A percentile compares a stretch with the other conserved stretches of the same genome.
Evolutionary conservation across 139 green algal species (phyloP).

Genomic region (Trebouxia sp.): DNA sequence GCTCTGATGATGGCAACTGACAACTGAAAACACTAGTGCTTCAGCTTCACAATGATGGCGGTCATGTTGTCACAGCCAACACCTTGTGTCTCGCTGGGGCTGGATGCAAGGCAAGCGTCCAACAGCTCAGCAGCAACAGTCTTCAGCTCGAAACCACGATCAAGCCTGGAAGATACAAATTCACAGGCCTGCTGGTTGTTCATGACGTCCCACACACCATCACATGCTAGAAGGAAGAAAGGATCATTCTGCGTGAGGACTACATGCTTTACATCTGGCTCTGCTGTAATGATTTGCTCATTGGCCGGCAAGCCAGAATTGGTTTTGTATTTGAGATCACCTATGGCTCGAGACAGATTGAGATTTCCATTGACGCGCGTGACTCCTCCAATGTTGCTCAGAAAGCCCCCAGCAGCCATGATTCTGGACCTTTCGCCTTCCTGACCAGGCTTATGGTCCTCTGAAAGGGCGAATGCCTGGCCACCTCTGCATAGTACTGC

Average conservation of each 20-base stretch:
- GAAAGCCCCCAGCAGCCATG: slow-evolving; percentile 76
- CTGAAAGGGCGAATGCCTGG: slow-evolving; percentile 46
- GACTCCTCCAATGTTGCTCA: slow-evolving; percentile 48
- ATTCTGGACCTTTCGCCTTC: slow-evolving; percentile 80
- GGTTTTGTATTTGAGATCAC: slow-evolving; percentile 94
- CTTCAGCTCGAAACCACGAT: slow-evolving; percentile 44
- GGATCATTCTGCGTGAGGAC: slow-evolving; percentile 65
- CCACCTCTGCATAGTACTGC: slow-evolving; percentile 74
- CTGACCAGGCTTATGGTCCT: slow-evolving; percentile 38
- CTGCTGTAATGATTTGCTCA: slow-evolving; percentile 82
- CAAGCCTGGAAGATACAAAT: slow-evolving; percentile 76
- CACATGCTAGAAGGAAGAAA: slow-evolving; percentile 93
- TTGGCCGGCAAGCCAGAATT: slow-evolving; percentile 49
- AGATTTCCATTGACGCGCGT: slow-evolving; percentile 91
- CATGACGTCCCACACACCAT: slow-evolving; percentile 95
- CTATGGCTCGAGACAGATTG: slow-evolving; percentile 93
- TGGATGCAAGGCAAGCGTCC: slow-evolving; percentile 84
- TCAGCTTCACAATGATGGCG: slow-evolving; percentile 58
- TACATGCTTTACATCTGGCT: slow-evolving; percentile 67
- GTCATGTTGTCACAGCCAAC: slow-evolving; percentile 97
- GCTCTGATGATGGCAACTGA: too few relatives aligned
- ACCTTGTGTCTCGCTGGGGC: slow-evolving; percentile 81
- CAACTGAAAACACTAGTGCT: slow-evolving; percentile 25
- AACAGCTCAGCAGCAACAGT: slow-evolving; percentile 75
- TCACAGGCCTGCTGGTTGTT: slow-evolving; percentile 84